Evolutionary conservation across 345 rosid genomes (phyloP), one percentile per base, ranked within the genome.

Genomic region (Barbarea vulgaris): DNA sequence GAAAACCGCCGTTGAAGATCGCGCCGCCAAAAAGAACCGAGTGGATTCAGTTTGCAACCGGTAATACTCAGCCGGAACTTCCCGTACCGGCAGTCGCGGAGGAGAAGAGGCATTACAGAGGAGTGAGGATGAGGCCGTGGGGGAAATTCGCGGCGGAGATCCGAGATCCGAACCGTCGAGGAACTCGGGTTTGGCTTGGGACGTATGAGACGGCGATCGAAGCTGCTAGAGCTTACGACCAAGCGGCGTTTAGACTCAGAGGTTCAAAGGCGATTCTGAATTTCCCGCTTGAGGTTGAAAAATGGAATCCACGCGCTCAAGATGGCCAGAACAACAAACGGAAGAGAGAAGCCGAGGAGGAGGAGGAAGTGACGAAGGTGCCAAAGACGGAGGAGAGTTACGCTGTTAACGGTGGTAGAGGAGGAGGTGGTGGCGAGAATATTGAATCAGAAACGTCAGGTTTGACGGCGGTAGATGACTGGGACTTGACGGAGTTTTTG

Each of bases 91-190:
- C 48, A 1, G 50, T 7, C 4, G 59, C 51, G 2, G 83, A 81
- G 31, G 83, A 81, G 28, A 69, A 52, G 70, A 79, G 65, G 84
- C 97, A 85, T 54, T 91, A 89, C 83, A 87, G 98, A 81, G 98
- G 98, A n/a, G 97, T 93, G 61, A 81, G 97, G 66, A 84, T 70
- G 74, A 81, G 97, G 80, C 96, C 98, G 39, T 93, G 98, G 98
- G 98, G 98, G 3, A 93, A 91, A 79, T 93, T 82, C 79, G 98
- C 97, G 3, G 97, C 98, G 46, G 98, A 93, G 90, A 93, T 93
- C 74, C 83, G 98, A 7, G 98, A 93, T 61, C 98, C 98, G 5
- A 86, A 64, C 79, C 78, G 85, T 67, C 91, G 80, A 30, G 91
- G 98, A 18, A 64, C 93, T 2, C 83, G 98, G 0, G 59, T 89